A percentile compares a stretch with the other conserved stretches of the same genome.
These are phyloP conservation scores for Gymnopilus junonius DNA, from an alignment of 768 basidiomycete genomes.

Conservation along the genomic window DNA sequence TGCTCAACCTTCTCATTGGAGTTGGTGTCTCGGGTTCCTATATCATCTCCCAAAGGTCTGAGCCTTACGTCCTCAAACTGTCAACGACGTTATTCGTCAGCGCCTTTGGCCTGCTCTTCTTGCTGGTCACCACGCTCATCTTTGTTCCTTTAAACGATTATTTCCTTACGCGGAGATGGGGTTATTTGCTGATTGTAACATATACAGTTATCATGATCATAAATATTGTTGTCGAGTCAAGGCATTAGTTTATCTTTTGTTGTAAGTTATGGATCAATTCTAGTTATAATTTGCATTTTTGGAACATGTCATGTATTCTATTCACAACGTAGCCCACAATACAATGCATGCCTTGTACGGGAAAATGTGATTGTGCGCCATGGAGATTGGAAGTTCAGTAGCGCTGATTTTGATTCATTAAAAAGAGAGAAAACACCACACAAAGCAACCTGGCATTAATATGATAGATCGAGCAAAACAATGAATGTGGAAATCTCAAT, in stretches of 20 bases:
- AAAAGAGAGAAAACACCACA: too few species aligned
- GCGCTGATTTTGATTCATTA: too few species aligned
- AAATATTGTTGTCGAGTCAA: constrained; percentile 82
- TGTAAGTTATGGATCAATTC: not conserved
- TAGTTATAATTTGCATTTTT: not conserved
- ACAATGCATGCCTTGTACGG: not conserved
- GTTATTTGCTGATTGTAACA: constrained; percentile 71
- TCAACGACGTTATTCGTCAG: constrained; percentile 86
- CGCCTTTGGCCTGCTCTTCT: constrained; percentile 73
- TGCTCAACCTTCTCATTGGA: constrained; percentile 91
- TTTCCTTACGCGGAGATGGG: constrained; percentile 81
- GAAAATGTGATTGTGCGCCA: not conserved
- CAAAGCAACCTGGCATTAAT: too few species aligned
- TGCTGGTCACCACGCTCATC: constrained; percentile 77
- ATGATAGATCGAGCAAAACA: too few species aligned
- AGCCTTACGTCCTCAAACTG: constrained; percentile 77
- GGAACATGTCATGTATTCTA: constrained; percentile 1
- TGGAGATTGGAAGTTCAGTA: too few species aligned
- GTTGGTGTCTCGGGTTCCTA: constrained; percentile 92
- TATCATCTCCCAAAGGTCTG: constrained; percentile 65
- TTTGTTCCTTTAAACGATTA: constrained; percentile 88
- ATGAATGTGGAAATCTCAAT: too few species aligned
- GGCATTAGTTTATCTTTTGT: constrained; percentile 17
- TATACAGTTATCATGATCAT: constrained; percentile 79
- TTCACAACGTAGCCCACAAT: not conserved